Conservation (phyloP, 2,329 filamentous ascomycete genomes). For the Xylaria sp. region DNA sequence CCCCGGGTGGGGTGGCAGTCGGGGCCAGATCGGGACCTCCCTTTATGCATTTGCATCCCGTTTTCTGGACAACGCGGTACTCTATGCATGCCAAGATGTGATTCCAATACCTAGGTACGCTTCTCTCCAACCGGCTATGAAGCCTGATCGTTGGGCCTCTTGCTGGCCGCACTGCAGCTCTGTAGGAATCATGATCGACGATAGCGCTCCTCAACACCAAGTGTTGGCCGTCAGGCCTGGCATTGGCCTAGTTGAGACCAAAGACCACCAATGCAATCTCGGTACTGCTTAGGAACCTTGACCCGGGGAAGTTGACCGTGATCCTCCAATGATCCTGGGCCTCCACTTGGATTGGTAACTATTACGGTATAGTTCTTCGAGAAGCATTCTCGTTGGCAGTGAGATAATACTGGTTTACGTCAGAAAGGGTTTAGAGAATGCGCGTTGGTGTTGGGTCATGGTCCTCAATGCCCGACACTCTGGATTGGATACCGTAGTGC, state of each 20-base stretch:
- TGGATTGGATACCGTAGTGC: conserved; percentile 2
- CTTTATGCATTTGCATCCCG: conserved; percentile 12
- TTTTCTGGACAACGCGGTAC: neutral
- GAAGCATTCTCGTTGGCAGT: neutral
- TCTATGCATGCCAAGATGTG: conserved; percentile 18
- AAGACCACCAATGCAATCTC: neutral
- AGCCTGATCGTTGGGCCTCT: neutral
- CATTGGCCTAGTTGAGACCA: conserved; percentile 4
- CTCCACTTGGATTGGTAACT: conserved; percentile 9
- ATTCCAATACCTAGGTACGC: neutral
- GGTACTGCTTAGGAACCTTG: conserved; percentile 4
- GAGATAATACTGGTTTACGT: neutral
- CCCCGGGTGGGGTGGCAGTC: conserved; percentile 10
- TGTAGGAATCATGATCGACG: neutral
- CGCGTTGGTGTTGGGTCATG: neutral
- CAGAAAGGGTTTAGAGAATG: neutral
- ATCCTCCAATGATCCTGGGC: neutral
- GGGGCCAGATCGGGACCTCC: neutral
- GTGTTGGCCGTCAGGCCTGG: neutral
- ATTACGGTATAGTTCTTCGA: neutral
- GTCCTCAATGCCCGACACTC: neutral
- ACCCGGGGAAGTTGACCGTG: conserved; percentile 11
- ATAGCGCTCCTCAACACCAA: conserved; percentile 12
- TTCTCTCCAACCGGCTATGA: neutral
- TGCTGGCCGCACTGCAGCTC: neutral